Percentiles rank a stretch among this genome's conserved stretches.
Conservation (phyloP, 2,329 filamentous ascomycete genomes). For the Verticillium longisporum region DNA sequence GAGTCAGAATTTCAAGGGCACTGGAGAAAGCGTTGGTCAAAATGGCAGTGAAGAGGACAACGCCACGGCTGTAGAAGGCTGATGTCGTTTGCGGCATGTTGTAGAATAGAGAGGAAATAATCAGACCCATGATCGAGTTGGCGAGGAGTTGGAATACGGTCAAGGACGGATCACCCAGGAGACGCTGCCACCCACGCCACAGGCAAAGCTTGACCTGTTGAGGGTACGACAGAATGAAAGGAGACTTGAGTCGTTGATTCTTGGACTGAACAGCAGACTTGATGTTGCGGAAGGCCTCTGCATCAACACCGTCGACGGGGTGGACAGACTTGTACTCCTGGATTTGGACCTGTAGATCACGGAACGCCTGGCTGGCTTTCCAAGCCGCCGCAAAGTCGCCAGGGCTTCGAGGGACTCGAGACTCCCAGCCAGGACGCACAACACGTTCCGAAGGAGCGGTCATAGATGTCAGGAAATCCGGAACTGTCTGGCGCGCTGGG, state of each 20-base stretch:
- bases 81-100: constrained; percentile 31
- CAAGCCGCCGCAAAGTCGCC: constrained; percentile 40
- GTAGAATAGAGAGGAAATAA: constrained; percentile 45
- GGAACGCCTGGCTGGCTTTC: constrained; percentile 15
- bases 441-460: constrained; percentile 52
- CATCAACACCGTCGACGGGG: neutral
- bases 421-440: constrained; percentile 48
- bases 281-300: neutral
- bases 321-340: neutral
- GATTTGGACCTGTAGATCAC: neutral
- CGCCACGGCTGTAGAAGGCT: constrained; percentile 37
- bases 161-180: constrained; percentile 29
- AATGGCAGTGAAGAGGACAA: constrained; percentile 44
- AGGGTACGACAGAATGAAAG: constrained; percentile 37
- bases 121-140: constrained; percentile 40
- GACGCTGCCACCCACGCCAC: constrained; percentile 29
- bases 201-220: constrained; percentile 38
- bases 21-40: constrained; percentile 41
- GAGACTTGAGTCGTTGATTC: constrained; percentile 35
- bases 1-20: constrained; percentile 60
- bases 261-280: constrained; percentile 12
- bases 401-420: constrained; percentile 49
- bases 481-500: constrained; percentile 59
- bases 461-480: constrained; percentile 68
- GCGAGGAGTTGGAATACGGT: constrained; percentile 30